Conservation (phyloP, 148 eudicot species). For the Heliosperma pusillum region DNA sequence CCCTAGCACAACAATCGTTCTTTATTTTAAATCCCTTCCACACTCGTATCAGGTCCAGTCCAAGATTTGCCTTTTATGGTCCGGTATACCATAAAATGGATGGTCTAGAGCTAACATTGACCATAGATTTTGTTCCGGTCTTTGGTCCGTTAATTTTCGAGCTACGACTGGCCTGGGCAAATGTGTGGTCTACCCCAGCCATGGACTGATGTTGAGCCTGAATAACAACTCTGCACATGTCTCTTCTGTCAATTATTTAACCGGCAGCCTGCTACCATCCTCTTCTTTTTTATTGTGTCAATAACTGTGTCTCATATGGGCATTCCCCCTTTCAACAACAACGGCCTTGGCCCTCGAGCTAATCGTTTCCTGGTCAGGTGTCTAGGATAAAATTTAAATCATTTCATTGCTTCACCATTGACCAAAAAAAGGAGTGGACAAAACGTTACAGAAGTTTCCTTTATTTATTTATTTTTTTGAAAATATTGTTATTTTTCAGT, state of each 20-base stretch:
- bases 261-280: conserved; percentile 1
- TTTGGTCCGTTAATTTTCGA: too few relatives aligned
- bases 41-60: too few relatives aligned
- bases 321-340: neutral
- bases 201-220: too few relatives aligned
- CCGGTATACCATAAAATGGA: too few relatives aligned
- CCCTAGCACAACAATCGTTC: too few relatives aligned
- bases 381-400: neutral
- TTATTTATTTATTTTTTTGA: neutral
- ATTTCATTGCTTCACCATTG: neutral
- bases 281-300: neutral
- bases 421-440: neutral
- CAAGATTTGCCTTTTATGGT: too few relatives aligned
- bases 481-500: neutral
- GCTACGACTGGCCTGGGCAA: too few relatives aligned
- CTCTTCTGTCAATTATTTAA: neutral
- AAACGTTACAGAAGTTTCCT: neutral
- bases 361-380: neutral
- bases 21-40: too few relatives aligned
- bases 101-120: too few relatives aligned
- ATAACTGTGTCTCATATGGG: neutral
- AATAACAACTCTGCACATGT: too few relatives aligned
- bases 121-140: too few relatives aligned
- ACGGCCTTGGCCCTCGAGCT: neutral
- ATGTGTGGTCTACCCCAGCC: too few relatives aligned